Conservation (phyloP, 129 eudicot genomes). For the Flaveria sonorensis region DNA sequence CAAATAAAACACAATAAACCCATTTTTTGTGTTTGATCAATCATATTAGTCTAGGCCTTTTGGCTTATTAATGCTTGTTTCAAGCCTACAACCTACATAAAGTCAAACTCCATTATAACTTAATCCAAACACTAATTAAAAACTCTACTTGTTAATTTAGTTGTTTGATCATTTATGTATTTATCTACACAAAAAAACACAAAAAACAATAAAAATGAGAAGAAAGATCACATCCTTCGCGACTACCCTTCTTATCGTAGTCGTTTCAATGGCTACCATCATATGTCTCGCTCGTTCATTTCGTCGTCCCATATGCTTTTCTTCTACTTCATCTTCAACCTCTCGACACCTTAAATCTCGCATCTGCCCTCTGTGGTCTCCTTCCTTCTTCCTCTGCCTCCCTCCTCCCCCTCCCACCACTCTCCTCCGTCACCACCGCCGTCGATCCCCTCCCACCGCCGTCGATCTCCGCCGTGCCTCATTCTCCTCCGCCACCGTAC, state of each 20-base stretch:
- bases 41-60: no score
- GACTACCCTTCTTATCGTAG: slow-evolving; percentile 32
- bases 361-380: slow-evolving; percentile 77
- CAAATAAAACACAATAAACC: no score
- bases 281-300: slow-evolving; percentile 59
- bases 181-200: slow-evolving; percentile 3
- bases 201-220: slow-evolving; percentile 23
- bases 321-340: slow-evolving; percentile 17
- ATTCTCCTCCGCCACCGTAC: slow-evolving; percentile 32
- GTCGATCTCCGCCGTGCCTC: slow-evolving; percentile 39
- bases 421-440: slow-evolving; percentile 21
- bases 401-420: slow-evolving; percentile 27
- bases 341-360: slow-evolving; percentile 54
- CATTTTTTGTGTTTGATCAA: no score
- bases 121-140: no score
- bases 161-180: background rate
- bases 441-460: slow-evolving; percentile 14
- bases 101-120: no score
- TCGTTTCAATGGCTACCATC: slow-evolving; percentile 54
- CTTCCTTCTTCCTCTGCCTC: slow-evolving; percentile 67
- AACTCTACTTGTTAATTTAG: no score
- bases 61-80: no score
- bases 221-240: slow-evolving; percentile 24
- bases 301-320: slow-evolving; percentile 16
- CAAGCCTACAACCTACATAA: no score